Percentiles rank a stretch among this genome's conserved stretches.
Evolutionary conservation across 495 filamentous ascomycete genomes (phyloP).

Genomic region (Tuber aestivum): DNA sequence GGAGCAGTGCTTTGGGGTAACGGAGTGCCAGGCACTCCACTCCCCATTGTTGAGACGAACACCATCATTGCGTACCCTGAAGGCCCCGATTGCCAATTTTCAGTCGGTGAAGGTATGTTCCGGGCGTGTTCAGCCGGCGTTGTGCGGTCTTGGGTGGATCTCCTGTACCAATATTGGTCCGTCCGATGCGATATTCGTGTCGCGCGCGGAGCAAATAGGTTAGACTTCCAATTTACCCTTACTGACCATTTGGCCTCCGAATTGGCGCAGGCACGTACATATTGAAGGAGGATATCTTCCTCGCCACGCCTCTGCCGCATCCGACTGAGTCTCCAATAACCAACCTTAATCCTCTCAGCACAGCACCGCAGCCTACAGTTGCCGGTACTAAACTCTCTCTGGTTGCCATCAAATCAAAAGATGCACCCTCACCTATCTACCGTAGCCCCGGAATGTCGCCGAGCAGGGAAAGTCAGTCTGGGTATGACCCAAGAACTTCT

Average conservation of each 20-base stretch:
- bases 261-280: constrained; percentile 68
- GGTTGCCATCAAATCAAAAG: constrained; percentile 59
- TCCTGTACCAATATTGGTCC: not conserved
- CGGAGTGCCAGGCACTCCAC: constrained; percentile 25
- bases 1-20: constrained; percentile 28
- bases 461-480: constrained; percentile 53
- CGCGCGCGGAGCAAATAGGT: not conserved
- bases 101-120: constrained; percentile 80
- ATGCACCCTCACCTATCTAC: constrained; percentile 55
- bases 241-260: constrained; percentile 11
- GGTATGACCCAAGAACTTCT: constrained; percentile 57
- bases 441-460: constrained; percentile 48
- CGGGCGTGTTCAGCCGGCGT: not conserved
- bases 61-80: constrained; percentile 75
- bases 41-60: constrained; percentile 80
- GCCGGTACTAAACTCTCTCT: constrained; percentile 82
- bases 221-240: constrained; percentile 8
- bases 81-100: constrained; percentile 71
- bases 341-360: constrained; percentile 85
- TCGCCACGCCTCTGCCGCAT: constrained; percentile 91
- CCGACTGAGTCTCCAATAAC: constrained; percentile 79
- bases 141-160: not conserved
- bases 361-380: constrained; percentile 70
- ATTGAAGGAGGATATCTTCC: constrained; percentile 79
- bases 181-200: constrained; percentile 1